Conservation (phyloP, 768 basidiomycete species). For the Lactarius vividus region DNA sequence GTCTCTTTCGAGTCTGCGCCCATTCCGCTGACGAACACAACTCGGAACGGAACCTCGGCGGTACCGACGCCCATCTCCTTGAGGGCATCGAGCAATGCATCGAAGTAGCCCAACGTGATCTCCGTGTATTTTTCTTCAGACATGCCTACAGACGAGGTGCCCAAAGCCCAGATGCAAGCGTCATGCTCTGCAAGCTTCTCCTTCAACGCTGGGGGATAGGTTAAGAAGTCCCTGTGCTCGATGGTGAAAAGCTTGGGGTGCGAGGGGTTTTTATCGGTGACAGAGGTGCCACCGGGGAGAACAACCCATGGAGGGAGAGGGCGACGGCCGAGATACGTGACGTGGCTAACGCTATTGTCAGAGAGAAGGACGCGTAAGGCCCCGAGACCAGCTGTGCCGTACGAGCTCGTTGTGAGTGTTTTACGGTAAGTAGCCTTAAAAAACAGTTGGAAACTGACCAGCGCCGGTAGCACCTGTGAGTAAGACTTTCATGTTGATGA, state of each 20-base stretch:
- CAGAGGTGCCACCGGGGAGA: constrained; percentile 16
- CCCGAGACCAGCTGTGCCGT: constrained; percentile 30
- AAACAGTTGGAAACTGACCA: constrained; percentile 4
- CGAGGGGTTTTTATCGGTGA: constrained; percentile 4
- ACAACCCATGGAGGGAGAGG: constrained; percentile 28
- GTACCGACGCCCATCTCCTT: constrained; percentile 26
- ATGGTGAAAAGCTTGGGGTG: constrained; percentile 29
- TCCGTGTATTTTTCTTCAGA: constrained; percentile 25
- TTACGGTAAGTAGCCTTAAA: background rate
- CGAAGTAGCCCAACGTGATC: constrained; percentile 32
- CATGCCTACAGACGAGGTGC: constrained; percentile 21
- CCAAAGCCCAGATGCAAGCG: constrained; percentile 33
- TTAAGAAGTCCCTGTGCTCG: constrained; percentile 27
- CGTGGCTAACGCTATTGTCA: constrained; percentile 23
- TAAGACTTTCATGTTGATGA: constrained; percentile 19
- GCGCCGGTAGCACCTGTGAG: constrained; percentile 27
- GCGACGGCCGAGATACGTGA: constrained; percentile 32
- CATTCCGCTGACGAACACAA: constrained; percentile 33
- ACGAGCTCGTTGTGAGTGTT: background rate
- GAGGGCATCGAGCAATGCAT: constrained; percentile 19
- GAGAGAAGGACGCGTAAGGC: constrained; percentile 28
- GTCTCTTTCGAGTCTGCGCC: constrained; percentile 33
- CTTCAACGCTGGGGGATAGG: constrained; percentile 25
- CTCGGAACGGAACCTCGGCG: constrained; percentile 28
- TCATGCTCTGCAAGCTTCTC: constrained; percentile 28